A percentile compares a stretch with the other conserved stretches of the same genome.
Evolutionary conservation across 2,329 filamentous ascomycete genomes (phyloP).

Genomic region (Xylariaceae sp.): DNA sequence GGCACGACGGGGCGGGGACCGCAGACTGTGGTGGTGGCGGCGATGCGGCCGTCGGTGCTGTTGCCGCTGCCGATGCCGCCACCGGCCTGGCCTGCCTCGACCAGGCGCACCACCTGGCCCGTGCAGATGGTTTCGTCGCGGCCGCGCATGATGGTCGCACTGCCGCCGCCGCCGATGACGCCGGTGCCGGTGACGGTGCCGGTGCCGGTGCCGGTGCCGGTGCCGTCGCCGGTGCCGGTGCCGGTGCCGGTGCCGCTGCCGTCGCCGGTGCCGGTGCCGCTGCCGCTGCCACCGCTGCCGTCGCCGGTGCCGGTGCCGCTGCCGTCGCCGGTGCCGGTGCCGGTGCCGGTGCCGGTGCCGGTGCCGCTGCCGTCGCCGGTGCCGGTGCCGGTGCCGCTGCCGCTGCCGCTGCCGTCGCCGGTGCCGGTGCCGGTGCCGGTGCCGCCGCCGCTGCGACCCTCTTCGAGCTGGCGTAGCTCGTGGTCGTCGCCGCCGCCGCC

Average conservation of each 20-base stretch:
- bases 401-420: constrained; percentile 9
- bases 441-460: constrained; percentile 31
- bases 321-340: constrained; percentile 1
- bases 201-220: constrained; percentile 36
- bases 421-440: constrained; percentile 2
- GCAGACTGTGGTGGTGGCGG: constrained; percentile 36
- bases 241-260: constrained; percentile 22
- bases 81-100: too few species aligned
- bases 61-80: constrained; percentile 23
- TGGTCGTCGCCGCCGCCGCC: constrained; percentile 1
- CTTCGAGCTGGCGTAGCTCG: constrained; percentile 72
- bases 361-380: not conserved
- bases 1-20: too few species aligned
- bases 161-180: too few species aligned
- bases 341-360: not conserved
- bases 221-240: constrained; percentile 33
- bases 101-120: too few species aligned
- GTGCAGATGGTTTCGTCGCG: too few species aligned
- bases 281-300: constrained; percentile 8
- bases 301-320: constrained; percentile 6
- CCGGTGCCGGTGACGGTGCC: too few species aligned
- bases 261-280: constrained; percentile 8
- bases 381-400: constrained; percentile 2
- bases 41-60: constrained; percentile 31
- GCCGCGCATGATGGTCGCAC: too few species aligned